Percentiles rank a stretch among this genome's conserved stretches.
Conservation (phyloP, 202 grass and related monocot genomes). For the Carex arenaria region DNA sequence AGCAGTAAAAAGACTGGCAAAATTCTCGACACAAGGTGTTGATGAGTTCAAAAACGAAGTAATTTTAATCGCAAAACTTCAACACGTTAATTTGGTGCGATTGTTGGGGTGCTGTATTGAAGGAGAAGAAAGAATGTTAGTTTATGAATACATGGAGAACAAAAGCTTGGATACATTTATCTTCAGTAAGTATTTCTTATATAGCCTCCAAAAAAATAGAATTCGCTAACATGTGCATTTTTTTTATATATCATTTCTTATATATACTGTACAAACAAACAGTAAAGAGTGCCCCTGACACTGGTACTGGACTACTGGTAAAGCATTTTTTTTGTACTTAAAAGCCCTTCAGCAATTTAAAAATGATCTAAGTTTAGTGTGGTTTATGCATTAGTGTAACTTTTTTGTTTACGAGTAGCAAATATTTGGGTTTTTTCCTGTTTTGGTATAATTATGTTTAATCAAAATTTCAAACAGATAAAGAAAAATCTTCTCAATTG, state of each 20-base stretch:
- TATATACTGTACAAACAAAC: neutral
- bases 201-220: neutral
- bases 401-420: neutral
- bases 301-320: constrained; percentile 1
- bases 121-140: constrained; percentile 63
- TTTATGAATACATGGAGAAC: constrained; percentile 83
- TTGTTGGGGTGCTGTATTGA: constrained; percentile 70
- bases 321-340: neutral
- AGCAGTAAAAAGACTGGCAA: constrained; percentile 75
- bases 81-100: constrained; percentile 80
- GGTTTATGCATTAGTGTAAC: neutral
- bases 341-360: neutral
- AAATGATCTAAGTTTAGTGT: neutral
- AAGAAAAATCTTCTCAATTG: constrained; percentile 35
- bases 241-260: neutral
- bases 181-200: constrained; percentile 41
- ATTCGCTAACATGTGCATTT: neutral
- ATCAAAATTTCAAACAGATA: constrained; percentile 36
- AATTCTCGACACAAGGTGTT: constrained; percentile 59
- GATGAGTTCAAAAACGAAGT: constrained; percentile 95
- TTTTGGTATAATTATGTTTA: neutral
- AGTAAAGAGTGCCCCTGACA: neutral
- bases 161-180: constrained; percentile 79
- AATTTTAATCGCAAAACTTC: constrained; percentile 71
- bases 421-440: neutral